phyloP scores from a whole-genome alignment of 2,329 filamentous ascomycete species.

The Cercospora brassicicola region DNA sequence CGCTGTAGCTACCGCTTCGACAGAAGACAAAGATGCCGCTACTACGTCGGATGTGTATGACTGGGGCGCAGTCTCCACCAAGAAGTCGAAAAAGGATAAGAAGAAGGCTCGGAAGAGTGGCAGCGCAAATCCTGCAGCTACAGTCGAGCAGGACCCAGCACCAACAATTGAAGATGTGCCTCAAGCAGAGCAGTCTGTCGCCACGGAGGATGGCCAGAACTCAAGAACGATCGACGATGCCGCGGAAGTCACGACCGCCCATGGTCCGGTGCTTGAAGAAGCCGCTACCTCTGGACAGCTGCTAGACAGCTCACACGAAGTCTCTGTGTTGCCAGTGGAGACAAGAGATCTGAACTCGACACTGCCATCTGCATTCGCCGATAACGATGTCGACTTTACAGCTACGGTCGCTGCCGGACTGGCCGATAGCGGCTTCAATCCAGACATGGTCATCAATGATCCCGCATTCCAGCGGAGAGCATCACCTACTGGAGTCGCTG shows the following conservation, averaged over 20 bases:
- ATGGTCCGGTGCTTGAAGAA: neutral
- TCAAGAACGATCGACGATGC: neutral
- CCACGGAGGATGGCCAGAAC: neutral
- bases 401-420: constrained; percentile 50
- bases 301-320: neutral
- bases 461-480: constrained; percentile 39
- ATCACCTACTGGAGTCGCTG: constrained; percentile 38
- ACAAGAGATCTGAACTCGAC: neutral
- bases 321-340: neutral
- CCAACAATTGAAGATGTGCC: neutral
- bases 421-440: constrained; percentile 50
- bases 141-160: constrained; percentile 8
- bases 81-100: constrained; percentile 47
- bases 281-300: neutral
- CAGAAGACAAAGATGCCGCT: neutral
- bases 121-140: constrained; percentile 15
- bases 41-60: constrained; percentile 23
- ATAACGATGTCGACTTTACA: constrained; percentile 48
- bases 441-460: constrained; percentile 48
- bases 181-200: neutral
- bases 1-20: constrained; percentile 1
- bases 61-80: constrained; percentile 27
- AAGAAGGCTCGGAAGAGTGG: constrained; percentile 40
- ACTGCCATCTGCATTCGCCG: neutral
- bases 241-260: neutral